Conservation (phyloP, 1,284 basidiomycete genomes). For the Bjerkandera adusta region DNA sequence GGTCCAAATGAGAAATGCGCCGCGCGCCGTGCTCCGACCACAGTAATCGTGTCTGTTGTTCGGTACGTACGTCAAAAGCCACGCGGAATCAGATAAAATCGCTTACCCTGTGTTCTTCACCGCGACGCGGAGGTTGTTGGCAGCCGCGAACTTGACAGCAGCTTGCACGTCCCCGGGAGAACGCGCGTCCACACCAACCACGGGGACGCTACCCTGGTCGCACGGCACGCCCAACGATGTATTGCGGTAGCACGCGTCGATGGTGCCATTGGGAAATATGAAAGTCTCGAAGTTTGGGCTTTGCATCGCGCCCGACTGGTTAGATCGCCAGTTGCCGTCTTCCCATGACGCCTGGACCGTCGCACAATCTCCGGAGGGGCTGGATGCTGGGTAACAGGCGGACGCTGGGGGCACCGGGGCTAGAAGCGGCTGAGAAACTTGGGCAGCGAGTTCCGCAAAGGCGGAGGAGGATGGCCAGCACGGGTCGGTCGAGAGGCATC, state of each 20-base stretch:
- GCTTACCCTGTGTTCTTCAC: conserved; percentile 47
- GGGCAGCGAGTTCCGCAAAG: conserved; percentile 32
- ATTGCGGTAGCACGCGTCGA: conserved; percentile 41
- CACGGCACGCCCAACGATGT: conserved; percentile 37
- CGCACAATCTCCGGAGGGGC: conserved; percentile 34
- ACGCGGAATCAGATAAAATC: neutral
- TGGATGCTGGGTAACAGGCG: conserved; percentile 33
- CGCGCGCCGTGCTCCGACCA: conserved; percentile 23
- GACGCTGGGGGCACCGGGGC: conserved; percentile 35
- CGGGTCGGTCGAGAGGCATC: conserved; percentile 29
- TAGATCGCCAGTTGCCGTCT: conserved; percentile 38
- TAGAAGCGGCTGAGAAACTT: conserved; percentile 39
- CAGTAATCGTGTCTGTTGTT: conserved; percentile 22
- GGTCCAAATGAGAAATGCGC: conserved; percentile 24
- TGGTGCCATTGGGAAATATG: conserved; percentile 37
- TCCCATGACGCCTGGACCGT: conserved; percentile 27
- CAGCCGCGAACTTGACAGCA: conserved; percentile 38
- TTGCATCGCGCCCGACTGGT: conserved; percentile 40
- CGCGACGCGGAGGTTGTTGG: conserved; percentile 39
- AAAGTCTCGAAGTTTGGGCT: conserved; percentile 39
- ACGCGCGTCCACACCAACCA: conserved; percentile 41
- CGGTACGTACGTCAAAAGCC: conserved; percentile 1
- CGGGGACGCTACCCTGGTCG: conserved; percentile 42
- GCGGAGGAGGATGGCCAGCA: conserved; percentile 41
- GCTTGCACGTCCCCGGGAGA: conserved; percentile 35